phyloP scores from a whole-genome alignment of 1,284 basidiomycete genomes.

The Sporisorium sorghi region DNA sequence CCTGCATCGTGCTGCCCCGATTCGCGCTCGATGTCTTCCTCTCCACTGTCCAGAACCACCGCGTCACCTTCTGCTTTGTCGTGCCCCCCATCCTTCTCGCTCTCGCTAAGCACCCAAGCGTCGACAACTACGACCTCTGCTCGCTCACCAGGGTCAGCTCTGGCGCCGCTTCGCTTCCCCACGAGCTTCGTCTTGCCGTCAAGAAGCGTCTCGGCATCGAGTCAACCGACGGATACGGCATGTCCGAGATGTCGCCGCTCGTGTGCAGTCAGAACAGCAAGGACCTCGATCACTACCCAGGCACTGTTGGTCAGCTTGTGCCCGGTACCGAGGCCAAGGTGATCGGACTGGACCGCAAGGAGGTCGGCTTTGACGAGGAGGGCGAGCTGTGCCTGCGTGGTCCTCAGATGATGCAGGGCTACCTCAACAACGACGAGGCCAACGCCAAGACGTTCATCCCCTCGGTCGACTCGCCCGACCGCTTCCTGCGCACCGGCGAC shows the following conservation, averaged over 20 bases:
- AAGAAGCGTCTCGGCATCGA: slow-evolving; percentile 54
- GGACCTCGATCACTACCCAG: slow-evolving; percentile 51
- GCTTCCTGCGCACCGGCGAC: slow-evolving; percentile 64
- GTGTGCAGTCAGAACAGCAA: slow-evolving; percentile 60
- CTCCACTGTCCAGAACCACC: slow-evolving; percentile 49
- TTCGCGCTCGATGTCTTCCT: slow-evolving; percentile 64
- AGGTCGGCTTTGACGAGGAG: slow-evolving; percentile 53
- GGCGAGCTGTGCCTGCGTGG: slow-evolving; percentile 65
- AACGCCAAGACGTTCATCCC: slow-evolving; percentile 55
- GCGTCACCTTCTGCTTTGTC: slow-evolving; percentile 66
- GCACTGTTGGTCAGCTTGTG: slow-evolving; percentile 60
- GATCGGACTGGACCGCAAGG: slow-evolving; percentile 48
- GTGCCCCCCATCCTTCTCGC: slow-evolving; percentile 67
- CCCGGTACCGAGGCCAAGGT: slow-evolving; percentile 62
- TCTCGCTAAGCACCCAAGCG: slow-evolving; percentile 57
- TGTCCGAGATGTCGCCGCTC: slow-evolving; percentile 68
- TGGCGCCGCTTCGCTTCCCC: slow-evolving; percentile 61
- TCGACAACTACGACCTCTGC: slow-evolving; percentile 60
- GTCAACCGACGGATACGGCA: slow-evolving; percentile 67
- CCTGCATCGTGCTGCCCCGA: slow-evolving; percentile 55
- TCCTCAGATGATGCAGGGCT: slow-evolving; percentile 68
- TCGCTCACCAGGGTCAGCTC: slow-evolving; percentile 61
- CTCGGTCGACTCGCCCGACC: slow-evolving; percentile 25
- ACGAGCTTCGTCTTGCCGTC: slow-evolving; percentile 55
- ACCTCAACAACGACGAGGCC: slow-evolving; percentile 64